Conservation (phyloP, 768 basidiomycete species). For the Lentinula guzmanii region DNA sequence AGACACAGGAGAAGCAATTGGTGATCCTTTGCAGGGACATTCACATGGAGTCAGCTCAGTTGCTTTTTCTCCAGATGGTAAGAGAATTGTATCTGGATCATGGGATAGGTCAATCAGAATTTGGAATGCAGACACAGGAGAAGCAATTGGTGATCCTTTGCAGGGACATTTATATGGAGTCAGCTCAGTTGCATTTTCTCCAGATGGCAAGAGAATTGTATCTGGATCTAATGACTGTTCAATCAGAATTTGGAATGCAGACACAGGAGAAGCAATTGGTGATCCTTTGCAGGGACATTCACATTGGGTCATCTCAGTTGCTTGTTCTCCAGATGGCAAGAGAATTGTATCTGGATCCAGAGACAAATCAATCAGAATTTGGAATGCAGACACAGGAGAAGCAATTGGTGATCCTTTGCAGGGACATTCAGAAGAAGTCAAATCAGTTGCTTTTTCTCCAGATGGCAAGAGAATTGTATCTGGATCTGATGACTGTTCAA, state of each 20-base stretch:
- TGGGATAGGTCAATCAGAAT: not conserved
- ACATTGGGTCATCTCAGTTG: no score
- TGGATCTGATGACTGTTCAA: no score
- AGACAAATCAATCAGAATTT: no score
- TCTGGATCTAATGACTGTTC: no score
- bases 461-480: no score
- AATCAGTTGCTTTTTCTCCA: not conserved
- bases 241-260: no score
- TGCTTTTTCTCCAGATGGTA: not conserved
- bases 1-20: not conserved
- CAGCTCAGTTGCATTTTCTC: not conserved
- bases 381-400: not conserved
- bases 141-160: no score
- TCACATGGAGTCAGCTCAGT: not conserved
- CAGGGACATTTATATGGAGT: no score
- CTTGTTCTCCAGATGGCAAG: no score
- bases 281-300: not conserved
- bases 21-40: not conserved
- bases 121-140: not conserved
- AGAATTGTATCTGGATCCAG: no score
- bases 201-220: not conserved
- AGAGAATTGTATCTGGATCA: not conserved
- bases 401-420: slow-evolving; percentile 5
- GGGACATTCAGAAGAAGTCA: not conserved
- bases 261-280: no score